These are phyloP conservation scores for Ophiostoma ulmi DNA, from an alignment of 2,329 filamentous ascomycete genomes.

Conservation along the genomic window DNA sequence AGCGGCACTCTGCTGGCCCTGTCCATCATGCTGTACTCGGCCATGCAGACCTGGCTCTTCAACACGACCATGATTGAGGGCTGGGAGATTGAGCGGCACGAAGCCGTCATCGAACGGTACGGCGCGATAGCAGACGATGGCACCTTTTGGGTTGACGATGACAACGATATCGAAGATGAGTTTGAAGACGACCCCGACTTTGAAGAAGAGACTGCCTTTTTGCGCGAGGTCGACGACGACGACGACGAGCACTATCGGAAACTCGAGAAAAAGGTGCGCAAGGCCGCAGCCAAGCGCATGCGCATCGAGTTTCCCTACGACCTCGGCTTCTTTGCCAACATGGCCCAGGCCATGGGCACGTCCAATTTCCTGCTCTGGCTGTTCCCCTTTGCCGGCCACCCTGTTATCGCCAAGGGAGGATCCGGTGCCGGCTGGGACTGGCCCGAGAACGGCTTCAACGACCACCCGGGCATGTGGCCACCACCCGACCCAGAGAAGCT, in stretches of 20 bases:
- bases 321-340: slow-evolving; percentile 67
- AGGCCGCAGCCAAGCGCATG: slow-evolving; percentile 39
- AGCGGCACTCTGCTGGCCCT: slow-evolving; percentile 58
- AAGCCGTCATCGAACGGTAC: slow-evolving; percentile 48
- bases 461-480: slow-evolving; percentile 56
- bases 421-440: slow-evolving; percentile 53
- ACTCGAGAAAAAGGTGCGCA: slow-evolving; percentile 1
- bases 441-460: slow-evolving; percentile 74
- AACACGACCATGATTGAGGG: slow-evolving; percentile 78
- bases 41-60: slow-evolving; percentile 55
- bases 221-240: slow-evolving; percentile 18
- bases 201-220: slow-evolving; percentile 22
- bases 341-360: slow-evolving; percentile 71
- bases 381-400: slow-evolving; percentile 57
- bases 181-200: slow-evolving; percentile 31
- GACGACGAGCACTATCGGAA: slow-evolving; percentile 31
- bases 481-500: slow-evolving; percentile 59
- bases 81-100: slow-evolving; percentile 66
- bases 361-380: slow-evolving; percentile 63
- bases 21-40: slow-evolving; percentile 59
- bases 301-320: slow-evolving; percentile 79
- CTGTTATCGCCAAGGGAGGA: slow-evolving; percentile 36
- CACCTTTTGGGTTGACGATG: slow-evolving; percentile 38
- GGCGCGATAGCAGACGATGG: slow-evolving; percentile 35
- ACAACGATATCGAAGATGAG: slow-evolving; percentile 29